Evolutionary conservation across 78 protist genomes (phyloP).

Genomic region (Dictyostelium discoideum): dicty_2.7 NC_007090.3:641501-642000

Average conservation of each 20-base stretch:
- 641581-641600: background rate
- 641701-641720: background rate
- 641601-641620: background rate
- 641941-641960: background rate
- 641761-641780: background rate
- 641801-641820: background rate
- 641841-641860: background rate
- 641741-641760: background rate
- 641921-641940: constrained; percentile 5
- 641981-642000: background rate
- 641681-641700: no score
- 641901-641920: background rate
- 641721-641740: background rate
- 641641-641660: constrained; percentile 4
- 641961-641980: background rate
- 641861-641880: background rate
- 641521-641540: constrained; percentile 45
- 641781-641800: background rate
- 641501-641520: background rate
- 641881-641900: no score
- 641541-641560: constrained; percentile 27
- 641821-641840: background rate
- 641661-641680: background rate
- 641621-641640: background rate
- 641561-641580: constrained; percentile 20